These are phyloP conservation scores for Polyplosphaeria fusca DNA, from an alignment of 495 filamentous ascomycete species.

Conservation along the genomic window DNA sequence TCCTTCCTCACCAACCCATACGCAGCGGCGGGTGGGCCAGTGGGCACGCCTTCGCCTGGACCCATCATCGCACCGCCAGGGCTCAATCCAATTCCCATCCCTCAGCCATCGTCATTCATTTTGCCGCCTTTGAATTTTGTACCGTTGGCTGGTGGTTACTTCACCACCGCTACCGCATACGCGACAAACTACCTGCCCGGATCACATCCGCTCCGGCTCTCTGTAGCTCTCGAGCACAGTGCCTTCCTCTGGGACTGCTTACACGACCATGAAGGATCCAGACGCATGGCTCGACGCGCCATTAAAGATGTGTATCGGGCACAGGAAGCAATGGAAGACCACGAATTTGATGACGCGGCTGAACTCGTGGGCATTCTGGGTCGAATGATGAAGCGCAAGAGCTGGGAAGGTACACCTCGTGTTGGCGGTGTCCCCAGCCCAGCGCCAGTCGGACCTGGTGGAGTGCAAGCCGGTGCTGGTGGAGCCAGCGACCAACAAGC, in stretches of 20 bases:
- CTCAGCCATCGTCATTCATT: slow-evolving; percentile 64
- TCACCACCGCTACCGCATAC: slow-evolving; percentile 70
- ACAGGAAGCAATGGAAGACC: slow-evolving; percentile 86
- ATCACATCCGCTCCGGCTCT: slow-evolving; percentile 84
- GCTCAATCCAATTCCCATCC: slow-evolving; percentile 35
- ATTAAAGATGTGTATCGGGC: slow-evolving; percentile 90
- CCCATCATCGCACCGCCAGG: slow-evolving; percentile 43
- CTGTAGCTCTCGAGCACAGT: slow-evolving; percentile 88
- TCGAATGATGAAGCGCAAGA: slow-evolving; percentile 45
- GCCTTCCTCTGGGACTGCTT: slow-evolving; percentile 94
- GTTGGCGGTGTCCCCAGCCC: slow-evolving; percentile 22
- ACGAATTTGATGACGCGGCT: slow-evolving; percentile 55
- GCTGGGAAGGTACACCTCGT: slow-evolving; percentile 35
- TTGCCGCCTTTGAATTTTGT: slow-evolving; percentile 80
- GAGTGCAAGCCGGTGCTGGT: slow-evolving; percentile 11
- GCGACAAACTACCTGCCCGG: slow-evolving; percentile 75
- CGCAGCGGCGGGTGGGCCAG: slow-evolving; percentile 33
- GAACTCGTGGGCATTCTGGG: slow-evolving; percentile 48
- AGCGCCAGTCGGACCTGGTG: slow-evolving; percentile 4
- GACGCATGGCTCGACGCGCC: slow-evolving; percentile 72
- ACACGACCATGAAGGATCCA: slow-evolving; percentile 70
- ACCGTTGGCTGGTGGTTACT: slow-evolving; percentile 72
- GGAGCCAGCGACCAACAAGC: neutral
- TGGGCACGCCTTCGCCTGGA: slow-evolving; percentile 44
- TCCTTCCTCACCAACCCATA: slow-evolving; percentile 47